Percentiles rank a stretch among this genome's conserved stretches.
Conservation (phyloP, 192 early-diverging fungal genomes). For the Coemansia nantahalensis region DNA sequence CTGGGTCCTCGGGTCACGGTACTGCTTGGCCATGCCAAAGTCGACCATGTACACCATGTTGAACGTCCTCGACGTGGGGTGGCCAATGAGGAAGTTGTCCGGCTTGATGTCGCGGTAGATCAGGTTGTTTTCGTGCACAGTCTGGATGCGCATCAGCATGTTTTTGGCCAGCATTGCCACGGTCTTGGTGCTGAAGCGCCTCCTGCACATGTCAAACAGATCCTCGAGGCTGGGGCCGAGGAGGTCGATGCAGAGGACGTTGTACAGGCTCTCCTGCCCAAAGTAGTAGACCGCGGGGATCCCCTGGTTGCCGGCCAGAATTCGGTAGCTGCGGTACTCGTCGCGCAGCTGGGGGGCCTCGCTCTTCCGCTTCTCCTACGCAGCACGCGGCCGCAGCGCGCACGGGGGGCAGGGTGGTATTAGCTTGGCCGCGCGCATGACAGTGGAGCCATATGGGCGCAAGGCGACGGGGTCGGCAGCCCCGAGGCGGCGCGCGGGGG, state of each 20-base stretch:
- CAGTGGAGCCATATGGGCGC: background rate
- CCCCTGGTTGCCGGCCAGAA: conserved; percentile 80
- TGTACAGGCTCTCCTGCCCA: conserved; percentile 95
- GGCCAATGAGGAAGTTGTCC: conserved; percentile 96
- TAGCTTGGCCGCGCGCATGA: background rate
- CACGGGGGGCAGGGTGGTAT: background rate
- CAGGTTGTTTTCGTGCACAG: conserved; percentile 91
- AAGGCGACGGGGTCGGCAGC: background rate
- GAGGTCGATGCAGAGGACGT: conserved; percentile 91
- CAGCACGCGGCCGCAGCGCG: background rate
- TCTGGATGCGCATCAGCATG: conserved; percentile 87
- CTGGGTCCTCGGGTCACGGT: conserved; percentile 93
- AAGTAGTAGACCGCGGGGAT: conserved; percentile 93
- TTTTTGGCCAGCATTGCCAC: conserved; percentile 93
- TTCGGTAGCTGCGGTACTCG: conserved; percentile 94
- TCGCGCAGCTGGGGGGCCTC: conserved; percentile 97
- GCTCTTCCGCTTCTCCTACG: conserved; percentile 84
- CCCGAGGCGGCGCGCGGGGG: background rate
- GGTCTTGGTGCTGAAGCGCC: conserved; percentile 91
- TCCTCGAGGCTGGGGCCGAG: conserved; percentile 93
- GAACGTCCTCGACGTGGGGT: conserved; percentile 58
- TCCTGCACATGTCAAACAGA: conserved; percentile 92
- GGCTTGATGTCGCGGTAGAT: conserved; percentile 99
- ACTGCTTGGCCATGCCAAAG: conserved; percentile 99
- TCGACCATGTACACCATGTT: conserved; percentile 88